These are phyloP conservation scores for Phytophthora cryptogea DNA, from an alignment of 352 stramenopile genomes.

Conservation along the genomic window DNA sequence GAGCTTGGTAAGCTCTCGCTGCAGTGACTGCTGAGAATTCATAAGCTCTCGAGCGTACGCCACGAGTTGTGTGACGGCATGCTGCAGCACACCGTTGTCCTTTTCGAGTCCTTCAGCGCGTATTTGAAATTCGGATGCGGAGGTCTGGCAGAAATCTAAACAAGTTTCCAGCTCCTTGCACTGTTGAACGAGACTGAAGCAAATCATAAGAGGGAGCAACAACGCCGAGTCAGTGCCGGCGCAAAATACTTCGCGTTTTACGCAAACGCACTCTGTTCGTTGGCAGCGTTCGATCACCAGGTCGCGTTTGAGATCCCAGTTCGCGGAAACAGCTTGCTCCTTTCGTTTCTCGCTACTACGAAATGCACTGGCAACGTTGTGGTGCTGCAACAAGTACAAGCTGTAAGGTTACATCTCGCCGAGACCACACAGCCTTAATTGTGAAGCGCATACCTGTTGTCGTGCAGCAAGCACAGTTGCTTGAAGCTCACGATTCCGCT, in stretches of 20 bases:
- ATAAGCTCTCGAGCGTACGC: constrained; percentile 57
- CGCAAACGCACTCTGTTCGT: constrained; percentile 50
- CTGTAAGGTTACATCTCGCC: not conserved
- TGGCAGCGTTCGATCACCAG: constrained; percentile 63
- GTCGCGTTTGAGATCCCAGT: constrained; percentile 47
- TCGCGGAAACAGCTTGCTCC: constrained; percentile 34
- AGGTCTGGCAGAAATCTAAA: constrained; percentile 44
- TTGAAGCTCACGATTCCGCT: constrained; percentile 55
- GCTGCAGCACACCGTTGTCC: constrained; percentile 57
- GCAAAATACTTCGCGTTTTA: not conserved
- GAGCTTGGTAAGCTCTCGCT: constrained; percentile 54
- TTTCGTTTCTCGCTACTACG: constrained; percentile 48
- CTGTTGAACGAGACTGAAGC: constrained; percentile 49
- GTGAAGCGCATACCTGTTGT: constrained; percentile 35
- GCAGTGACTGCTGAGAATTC: constrained; percentile 47
- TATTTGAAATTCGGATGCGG: constrained; percentile 35
- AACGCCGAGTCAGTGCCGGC: not conserved
- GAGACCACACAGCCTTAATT: not conserved
- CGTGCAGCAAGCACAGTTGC: constrained; percentile 40
- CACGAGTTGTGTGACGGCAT: constrained; percentile 53
- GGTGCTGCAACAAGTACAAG: constrained; percentile 29
- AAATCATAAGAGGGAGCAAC: not conserved
- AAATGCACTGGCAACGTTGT: constrained; percentile 37
- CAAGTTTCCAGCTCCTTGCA: constrained; percentile 61
- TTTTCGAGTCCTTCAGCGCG: constrained; percentile 44